These are phyloP conservation scores for Penicillium chermesinum DNA, from an alignment of 495 filamentous ascomycete genomes.

Conservation along the genomic window DNA sequence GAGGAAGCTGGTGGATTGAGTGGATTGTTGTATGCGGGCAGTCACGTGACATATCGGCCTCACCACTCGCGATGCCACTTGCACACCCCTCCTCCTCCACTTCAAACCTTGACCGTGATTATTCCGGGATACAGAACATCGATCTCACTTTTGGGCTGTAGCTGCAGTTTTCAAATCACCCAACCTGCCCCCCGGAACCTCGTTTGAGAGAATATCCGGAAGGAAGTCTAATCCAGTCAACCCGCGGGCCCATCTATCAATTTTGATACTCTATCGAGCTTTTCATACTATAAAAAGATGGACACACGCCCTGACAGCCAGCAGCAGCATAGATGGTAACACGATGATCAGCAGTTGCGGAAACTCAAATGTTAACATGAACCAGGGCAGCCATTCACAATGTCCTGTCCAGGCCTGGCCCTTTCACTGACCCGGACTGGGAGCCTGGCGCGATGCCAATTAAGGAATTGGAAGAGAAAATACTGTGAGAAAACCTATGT, in stretches of 20 bases:
- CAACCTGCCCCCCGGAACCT: too few relatives aligned
- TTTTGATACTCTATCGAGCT: neutral
- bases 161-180: too few relatives aligned
- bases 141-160: too few relatives aligned
- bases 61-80: constrained; percentile 14
- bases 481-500: constrained; percentile 59
- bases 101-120: neutral
- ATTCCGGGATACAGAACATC: neutral
- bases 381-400: constrained; percentile 74
- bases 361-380: constrained; percentile 3
- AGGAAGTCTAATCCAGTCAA: neutral
- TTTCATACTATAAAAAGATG: constrained; percentile 9
- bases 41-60: constrained; percentile 27
- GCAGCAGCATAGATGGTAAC: too few relatives aligned
- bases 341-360: neutral
- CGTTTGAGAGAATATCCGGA: neutral
- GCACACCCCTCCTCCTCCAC: constrained; percentile 11
- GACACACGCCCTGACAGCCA: neutral
- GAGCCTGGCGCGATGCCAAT: constrained; percentile 59
- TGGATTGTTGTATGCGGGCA: constrained; percentile 26
- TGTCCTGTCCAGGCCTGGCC: constrained; percentile 68
- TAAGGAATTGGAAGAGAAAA: constrained; percentile 57
- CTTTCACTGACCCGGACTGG: constrained; percentile 70
- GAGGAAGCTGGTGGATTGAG: constrained; percentile 7
- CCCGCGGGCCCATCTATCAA: neutral